A percentile compares a stretch with the other conserved stretches of the same genome.
Evolutionary conservation across 1,284 basidiomycete genomes (phyloP).

Genomic region (Microstroma glucosiphilum): DNA sequence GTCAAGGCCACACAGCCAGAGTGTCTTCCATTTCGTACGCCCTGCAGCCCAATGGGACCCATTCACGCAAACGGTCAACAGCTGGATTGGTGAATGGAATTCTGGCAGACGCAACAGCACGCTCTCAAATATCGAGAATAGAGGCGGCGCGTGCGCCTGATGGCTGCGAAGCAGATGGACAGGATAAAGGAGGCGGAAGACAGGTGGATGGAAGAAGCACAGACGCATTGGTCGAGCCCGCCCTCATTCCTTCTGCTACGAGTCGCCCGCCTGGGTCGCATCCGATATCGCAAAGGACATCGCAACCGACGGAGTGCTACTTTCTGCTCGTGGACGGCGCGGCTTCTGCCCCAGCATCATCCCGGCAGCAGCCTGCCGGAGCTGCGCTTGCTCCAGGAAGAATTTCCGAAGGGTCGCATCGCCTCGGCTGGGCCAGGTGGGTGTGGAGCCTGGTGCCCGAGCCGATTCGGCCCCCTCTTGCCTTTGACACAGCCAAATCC

Average conservation of each 20-base stretch:
- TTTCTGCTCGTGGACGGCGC: constrained; percentile 21
- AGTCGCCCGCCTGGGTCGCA: too few species aligned
- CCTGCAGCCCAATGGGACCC: not conserved
- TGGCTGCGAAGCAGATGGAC: too few species aligned
- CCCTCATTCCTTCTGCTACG: too few species aligned
- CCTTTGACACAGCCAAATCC: constrained; percentile 30
- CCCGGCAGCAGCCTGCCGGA: not conserved
- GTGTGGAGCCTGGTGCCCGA: constrained; percentile 29
- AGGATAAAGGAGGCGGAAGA: too few species aligned
- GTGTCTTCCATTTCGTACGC: not conserved
- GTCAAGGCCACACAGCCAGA: not conserved
- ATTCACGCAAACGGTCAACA: too few species aligned
- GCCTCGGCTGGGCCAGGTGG: constrained; percentile 33
- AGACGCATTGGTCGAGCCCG: too few species aligned
- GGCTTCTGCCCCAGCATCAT: not conserved
- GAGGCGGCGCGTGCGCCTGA: too few species aligned
- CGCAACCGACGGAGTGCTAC: constrained; percentile 10
- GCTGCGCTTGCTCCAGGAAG: not conserved
- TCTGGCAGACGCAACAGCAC: too few species aligned
- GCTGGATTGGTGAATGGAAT: too few species aligned
- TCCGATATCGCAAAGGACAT: too few species aligned
- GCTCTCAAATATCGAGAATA: too few species aligned
- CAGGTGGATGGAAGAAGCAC: too few species aligned
- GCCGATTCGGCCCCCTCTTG: constrained; percentile 24
- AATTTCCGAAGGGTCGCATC: not conserved